Evolutionary conservation across 345 rosid species (phyloP).

Genomic region (Gossypium australe): DNA sequence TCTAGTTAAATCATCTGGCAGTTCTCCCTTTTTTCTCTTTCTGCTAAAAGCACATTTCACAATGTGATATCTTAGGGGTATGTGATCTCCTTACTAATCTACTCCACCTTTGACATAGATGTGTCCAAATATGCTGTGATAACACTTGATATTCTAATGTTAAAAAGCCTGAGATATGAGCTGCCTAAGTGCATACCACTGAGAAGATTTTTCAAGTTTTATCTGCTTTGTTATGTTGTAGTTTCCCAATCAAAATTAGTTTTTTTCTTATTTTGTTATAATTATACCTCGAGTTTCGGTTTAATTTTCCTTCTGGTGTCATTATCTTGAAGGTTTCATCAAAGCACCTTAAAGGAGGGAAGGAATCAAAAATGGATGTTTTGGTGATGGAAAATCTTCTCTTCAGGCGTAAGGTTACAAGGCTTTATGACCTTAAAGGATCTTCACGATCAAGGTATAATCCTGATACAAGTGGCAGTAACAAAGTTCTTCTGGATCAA

Average conservation of each 20-base stretch:
- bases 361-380: slow-evolving; percentile 85
- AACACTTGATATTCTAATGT: neutral
- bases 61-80: neutral
- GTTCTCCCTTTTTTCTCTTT: neutral
- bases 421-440: slow-evolving; percentile 93
- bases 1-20: neutral
- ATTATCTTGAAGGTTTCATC: slow-evolving; percentile 60
- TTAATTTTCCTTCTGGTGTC: slow-evolving; percentile 18
- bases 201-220: slow-evolving; percentile 1
- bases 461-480: slow-evolving; percentile 81
- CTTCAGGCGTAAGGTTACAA: slow-evolving; percentile 60
- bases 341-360: slow-evolving; percentile 86
- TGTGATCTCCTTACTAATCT: neutral
- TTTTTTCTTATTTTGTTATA: neutral
- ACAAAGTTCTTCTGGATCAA: slow-evolving; percentile 89
- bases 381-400: slow-evolving; percentile 98
- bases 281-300: neutral
- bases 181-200: neutral
- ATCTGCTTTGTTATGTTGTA: neutral
- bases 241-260: neutral
- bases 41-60: neutral
- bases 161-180: neutral
- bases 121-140: neutral
- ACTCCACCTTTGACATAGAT: neutral
- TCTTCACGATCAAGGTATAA: slow-evolving; percentile 93